Evolutionary conservation across 768 basidiomycete genomes (phyloP), one percentile per base, ranked within the genome.

Genomic region (Tulasnella sp.): DNA sequence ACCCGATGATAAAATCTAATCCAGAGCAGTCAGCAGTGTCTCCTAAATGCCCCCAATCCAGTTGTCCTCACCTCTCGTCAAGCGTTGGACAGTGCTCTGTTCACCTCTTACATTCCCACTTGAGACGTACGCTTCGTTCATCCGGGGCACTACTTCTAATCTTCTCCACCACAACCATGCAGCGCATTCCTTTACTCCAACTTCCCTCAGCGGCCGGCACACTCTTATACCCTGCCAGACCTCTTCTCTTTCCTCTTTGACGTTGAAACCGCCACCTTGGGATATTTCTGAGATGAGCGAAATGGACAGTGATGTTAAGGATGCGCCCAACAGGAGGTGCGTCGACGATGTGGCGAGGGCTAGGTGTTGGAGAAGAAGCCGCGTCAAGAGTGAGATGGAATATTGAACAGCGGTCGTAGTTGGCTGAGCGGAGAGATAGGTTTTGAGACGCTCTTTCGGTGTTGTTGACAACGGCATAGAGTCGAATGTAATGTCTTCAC

Each of bases 101-200:
- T 79, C 81, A 7, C 75, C 42, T 44, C 44, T 56, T 10, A 58
- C 77, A 27, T 68, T 68, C 34, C 62, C 62, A 27, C 62, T 68
- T 36, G 62, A 68, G 10, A 52, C 34, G 19, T 38, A 31, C 24
- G 24, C 52, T 38, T 31, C 31, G 68, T 31, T 71, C 21, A n/a
- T 39, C 42, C 71, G 68, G 8, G 71, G 73, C 7, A 91, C 84
- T 9, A 93, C 86, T 36, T 81, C 80, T 24, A 94, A 84, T 4
- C 86, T 86, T 79, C 87, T 87, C 94, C 94, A 95, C 91, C 92
- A 93, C 1, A 90, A 89, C 88, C 92, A 95, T 38, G 90, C 88
- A 0, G 91, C 89, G 81, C 92, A 94, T 84, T 95, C 94, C 83
- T 95, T 95, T 87, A 90, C 89, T 3, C 91, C 91, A 38, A 94